Evolutionary conservation across 2,329 filamentous ascomycete genomes (phyloP).

Genomic region (Botrytis porri): DNA sequence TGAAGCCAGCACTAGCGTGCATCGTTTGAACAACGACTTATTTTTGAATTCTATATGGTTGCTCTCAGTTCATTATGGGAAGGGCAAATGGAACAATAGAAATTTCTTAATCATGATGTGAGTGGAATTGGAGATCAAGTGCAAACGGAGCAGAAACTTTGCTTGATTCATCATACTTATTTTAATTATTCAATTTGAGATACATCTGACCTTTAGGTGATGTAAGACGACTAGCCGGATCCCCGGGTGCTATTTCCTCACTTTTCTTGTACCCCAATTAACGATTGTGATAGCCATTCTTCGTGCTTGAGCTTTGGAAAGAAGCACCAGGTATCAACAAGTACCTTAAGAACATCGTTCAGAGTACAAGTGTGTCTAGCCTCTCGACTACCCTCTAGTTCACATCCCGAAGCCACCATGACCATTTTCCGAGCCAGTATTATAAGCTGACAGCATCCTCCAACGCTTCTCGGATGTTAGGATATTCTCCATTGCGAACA

Average conservation of each 20-base stretch:
- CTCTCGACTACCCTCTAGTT: neutral
- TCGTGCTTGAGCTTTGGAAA: neutral
- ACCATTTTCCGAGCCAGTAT: too few species aligned
- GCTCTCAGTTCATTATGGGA: neutral
- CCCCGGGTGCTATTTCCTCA: neutral
- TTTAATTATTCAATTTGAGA: neutral
- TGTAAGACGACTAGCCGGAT: neutral
- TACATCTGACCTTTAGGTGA: neutral
- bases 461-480: neutral
- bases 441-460: too few species aligned
- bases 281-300: neutral
- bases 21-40: neutral
- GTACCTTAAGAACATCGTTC: neutral
- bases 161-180: neutral
- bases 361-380: neutral
- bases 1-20: neutral
- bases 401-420: neutral
- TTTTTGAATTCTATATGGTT: neutral
- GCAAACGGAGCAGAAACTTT: neutral
- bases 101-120: neutral
- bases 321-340: neutral
- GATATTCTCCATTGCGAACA: neutral
- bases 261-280: neutral
- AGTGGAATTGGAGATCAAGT: neutral
- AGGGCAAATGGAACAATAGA: neutral